Evolutionary conservation across 306 rosid genomes (phyloP).

Genomic region (Acacia melanoxylon): DNA sequence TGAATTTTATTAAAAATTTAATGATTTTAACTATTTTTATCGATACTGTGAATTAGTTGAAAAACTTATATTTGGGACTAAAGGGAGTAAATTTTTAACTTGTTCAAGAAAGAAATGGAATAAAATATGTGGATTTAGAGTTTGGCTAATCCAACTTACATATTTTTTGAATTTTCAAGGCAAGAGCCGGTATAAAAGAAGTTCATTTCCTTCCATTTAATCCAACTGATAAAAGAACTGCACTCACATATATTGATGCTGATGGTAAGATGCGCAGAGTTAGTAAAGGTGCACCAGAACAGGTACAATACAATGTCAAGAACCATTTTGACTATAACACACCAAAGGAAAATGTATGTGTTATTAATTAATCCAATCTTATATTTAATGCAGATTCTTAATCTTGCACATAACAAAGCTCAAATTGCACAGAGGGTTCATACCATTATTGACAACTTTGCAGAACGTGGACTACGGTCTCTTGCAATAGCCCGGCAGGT

Average conservation of each 20-base stretch:
- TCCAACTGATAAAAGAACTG: slow-evolving; percentile 78
- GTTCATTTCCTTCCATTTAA: slow-evolving; percentile 84
- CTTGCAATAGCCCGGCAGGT: slow-evolving; percentile 71
- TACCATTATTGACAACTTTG: slow-evolving; percentile 61
- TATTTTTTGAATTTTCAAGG: slow-evolving; percentile 39
- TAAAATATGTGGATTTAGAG: neutral
- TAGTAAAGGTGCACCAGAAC: slow-evolving; percentile 86
- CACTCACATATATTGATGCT: slow-evolving; percentile 65
- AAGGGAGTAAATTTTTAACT: neutral
- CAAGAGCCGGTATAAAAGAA: slow-evolving; percentile 63
- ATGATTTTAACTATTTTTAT: too few species aligned
- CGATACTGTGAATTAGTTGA: neutral
- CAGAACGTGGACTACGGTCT: slow-evolving; percentile 77
- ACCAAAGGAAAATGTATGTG: neutral
- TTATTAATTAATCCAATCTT: neutral
- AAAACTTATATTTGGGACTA: too few species aligned
- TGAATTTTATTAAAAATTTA: neutral
- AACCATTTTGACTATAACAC: slow-evolving; percentile 7
- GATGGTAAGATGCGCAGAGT: slow-evolving; percentile 66
- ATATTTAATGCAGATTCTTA: slow-evolving; percentile 51
- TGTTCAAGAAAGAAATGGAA: neutral
- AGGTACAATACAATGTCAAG: slow-evolving; percentile 40
- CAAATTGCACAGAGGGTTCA: slow-evolving; percentile 60
- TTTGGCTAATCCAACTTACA: slow-evolving; percentile 2
- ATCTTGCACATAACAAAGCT: slow-evolving; percentile 59